Evolutionary conservation across 2,329 filamentous ascomycete genomes (phyloP).

Genomic region (Monilinia laxa): DNA sequence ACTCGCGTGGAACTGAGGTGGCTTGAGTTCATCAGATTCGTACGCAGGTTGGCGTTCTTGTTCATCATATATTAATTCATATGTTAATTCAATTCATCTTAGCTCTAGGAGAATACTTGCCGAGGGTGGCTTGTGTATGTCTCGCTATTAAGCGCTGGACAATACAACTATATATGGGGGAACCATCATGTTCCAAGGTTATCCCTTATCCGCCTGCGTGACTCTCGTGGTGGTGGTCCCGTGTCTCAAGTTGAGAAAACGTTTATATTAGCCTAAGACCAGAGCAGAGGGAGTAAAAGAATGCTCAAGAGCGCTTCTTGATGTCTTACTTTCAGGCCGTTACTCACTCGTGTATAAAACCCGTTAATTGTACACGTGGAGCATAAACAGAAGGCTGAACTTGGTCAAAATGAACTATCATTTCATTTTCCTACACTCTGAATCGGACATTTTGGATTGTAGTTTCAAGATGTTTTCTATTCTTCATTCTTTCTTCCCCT

Average conservation of each 20-base stretch:
- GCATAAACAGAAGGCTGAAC: neutral
- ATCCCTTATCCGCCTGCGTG: slow-evolving; percentile 6
- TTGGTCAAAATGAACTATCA: neutral
- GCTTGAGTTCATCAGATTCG: slow-evolving; percentile 10
- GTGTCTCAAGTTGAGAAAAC: slow-evolving; percentile 6
- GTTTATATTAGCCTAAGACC: slow-evolving; percentile 3
- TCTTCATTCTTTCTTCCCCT: neutral
- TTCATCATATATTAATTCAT: slow-evolving; percentile 5
- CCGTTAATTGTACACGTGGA: slow-evolving; percentile 7
- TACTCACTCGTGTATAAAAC: neutral
- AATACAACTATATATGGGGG: neutral
- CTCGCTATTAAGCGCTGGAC: slow-evolving; percentile 10
- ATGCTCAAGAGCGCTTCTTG: neutral
- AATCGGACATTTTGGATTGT: neutral
- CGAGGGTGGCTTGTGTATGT: slow-evolving; percentile 14
- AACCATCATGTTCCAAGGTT: neutral
- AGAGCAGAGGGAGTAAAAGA: neutral
- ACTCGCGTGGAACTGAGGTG: neutral
- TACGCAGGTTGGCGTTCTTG: neutral
- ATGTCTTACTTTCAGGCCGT: neutral
- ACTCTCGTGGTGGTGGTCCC: neutral
- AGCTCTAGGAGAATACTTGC: neutral
- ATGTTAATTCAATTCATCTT: neutral
- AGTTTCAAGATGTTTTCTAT: neutral
- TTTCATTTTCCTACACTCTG: neutral